Percentiles rank a stretch among this genome's conserved stretches.
These are phyloP conservation scores for Botrytis porri DNA, from an alignment of 2,329 filamentous ascomycete species.

Conservation along the genomic window DNA sequence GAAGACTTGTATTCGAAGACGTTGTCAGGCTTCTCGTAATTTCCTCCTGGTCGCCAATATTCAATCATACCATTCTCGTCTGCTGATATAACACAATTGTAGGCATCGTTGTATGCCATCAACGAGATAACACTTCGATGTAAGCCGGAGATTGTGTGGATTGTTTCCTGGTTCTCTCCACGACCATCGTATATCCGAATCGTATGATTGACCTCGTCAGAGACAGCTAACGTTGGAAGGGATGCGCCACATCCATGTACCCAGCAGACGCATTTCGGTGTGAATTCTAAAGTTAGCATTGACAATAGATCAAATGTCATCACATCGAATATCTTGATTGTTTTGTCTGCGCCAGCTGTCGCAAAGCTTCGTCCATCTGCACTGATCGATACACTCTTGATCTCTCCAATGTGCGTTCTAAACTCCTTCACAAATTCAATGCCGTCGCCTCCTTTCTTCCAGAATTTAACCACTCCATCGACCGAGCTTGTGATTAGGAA, in stretches of 20 bases:
- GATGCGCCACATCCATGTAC: conserved; percentile 86
- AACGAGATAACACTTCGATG: conserved; percentile 78
- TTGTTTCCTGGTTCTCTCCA: conserved; percentile 71
- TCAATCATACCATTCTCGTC: conserved; percentile 93
- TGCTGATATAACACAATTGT: conserved; percentile 85
- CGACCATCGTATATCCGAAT: conserved; percentile 88
- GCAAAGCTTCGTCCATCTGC: conserved; percentile 91
- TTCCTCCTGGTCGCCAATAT: conserved; percentile 82
- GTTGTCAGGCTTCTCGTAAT: conserved; percentile 84
- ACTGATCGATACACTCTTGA: conserved; percentile 80
- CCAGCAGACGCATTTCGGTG: conserved; percentile 83
- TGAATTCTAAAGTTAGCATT: conserved; percentile 74
- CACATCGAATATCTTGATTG: conserved; percentile 76
- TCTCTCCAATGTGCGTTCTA: conserved; percentile 81
- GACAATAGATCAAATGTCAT: conserved; percentile 85
- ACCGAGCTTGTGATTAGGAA: conserved; percentile 92
- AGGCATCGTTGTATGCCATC: conserved; percentile 85
- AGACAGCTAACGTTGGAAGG: conserved; percentile 79
- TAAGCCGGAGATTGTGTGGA: conserved; percentile 76
- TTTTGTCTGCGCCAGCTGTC: conserved; percentile 75
- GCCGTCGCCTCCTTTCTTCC: conserved; percentile 89
- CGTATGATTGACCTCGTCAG: conserved; percentile 66
- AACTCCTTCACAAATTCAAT: conserved; percentile 99
- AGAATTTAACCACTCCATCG: conserved; percentile 98
- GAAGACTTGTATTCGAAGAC: conserved; percentile 93